A percentile compares a stretch with the other conserved stretches of the same genome.
Conservation (phyloP, 2,329 filamentous ascomycete genomes). For the Diaporthe longicolla region DNA sequence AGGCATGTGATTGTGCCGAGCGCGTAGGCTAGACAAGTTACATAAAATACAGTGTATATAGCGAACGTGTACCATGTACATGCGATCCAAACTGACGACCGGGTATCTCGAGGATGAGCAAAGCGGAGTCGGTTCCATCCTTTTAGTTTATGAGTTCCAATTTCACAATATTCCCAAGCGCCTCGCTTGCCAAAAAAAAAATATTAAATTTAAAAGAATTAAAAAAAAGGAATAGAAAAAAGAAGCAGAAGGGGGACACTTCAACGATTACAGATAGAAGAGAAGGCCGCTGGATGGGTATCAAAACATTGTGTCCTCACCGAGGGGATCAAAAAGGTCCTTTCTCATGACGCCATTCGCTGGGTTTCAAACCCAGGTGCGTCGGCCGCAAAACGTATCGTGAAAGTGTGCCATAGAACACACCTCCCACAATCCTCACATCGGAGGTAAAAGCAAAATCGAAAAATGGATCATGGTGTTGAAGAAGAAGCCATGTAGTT, state of each 20-base stretch:
- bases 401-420: slow-evolving; percentile 13
- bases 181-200: neutral
- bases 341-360: neutral
- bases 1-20: neutral
- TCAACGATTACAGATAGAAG: neutral
- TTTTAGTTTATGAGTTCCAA: neutral
- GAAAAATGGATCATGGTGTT: neutral
- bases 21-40: neutral
- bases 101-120: slow-evolving; percentile 16
- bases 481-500: neutral
- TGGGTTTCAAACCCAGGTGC: neutral
- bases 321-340: neutral
- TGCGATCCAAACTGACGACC: neutral
- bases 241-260: neutral
- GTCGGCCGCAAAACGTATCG: slow-evolving; percentile 22
- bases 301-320: slow-evolving; percentile 20
- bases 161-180: neutral
- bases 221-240: too few relatives aligned
- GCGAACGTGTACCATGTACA: neutral
- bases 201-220: too few relatives aligned
- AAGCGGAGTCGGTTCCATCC: neutral
- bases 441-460: neutral
- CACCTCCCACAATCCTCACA: slow-evolving; percentile 9
- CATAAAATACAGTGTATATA: neutral
- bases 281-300: neutral